Evolutionary conservation across 352 stramenopile genomes (phyloP).

Genomic region (Pythium phragmitis): DNA sequence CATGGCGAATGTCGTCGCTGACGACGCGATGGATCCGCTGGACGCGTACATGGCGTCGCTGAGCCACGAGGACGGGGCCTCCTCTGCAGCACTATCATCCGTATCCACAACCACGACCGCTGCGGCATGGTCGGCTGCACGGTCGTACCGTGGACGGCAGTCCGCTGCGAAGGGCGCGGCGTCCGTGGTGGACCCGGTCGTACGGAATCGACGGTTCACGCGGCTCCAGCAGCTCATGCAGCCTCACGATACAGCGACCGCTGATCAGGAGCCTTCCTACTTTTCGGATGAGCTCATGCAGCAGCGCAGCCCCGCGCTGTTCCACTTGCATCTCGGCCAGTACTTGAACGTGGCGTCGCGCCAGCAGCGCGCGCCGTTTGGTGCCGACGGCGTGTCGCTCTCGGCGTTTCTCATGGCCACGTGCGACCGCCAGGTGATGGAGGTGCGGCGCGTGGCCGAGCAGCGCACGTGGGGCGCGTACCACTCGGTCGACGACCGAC

Average conservation of each 20-base stretch:
- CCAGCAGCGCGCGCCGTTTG: constrained; percentile 5
- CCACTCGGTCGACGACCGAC: constrained; percentile 15
- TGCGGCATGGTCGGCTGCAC: not conserved
- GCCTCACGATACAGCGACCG: constrained; percentile 12
- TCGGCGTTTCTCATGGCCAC: constrained; percentile 74
- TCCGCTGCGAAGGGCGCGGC: constrained; percentile 6
- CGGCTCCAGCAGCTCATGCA: constrained; percentile 66
- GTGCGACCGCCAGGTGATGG: constrained; percentile 67
- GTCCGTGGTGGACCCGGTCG: constrained; percentile 24
- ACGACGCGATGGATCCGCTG: constrained; percentile 55
- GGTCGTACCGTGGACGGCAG: not conserved
- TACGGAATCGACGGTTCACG: constrained; percentile 75
- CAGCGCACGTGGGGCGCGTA: constrained; percentile 61
- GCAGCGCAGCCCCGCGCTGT: constrained; percentile 74
- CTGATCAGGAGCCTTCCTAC: constrained; percentile 40
- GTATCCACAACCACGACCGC: not conserved
- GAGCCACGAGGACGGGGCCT: constrained; percentile 18
- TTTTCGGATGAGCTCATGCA: constrained; percentile 86
- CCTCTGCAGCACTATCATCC: constrained; percentile 1
- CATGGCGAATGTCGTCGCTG: not conserved
- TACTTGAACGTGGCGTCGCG: constrained; percentile 42
- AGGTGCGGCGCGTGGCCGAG: constrained; percentile 53
- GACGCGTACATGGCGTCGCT: constrained; percentile 83
- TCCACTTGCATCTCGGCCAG: constrained; percentile 80
- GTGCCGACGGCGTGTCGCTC: constrained; percentile 31